Evolutionary conservation across 2,329 filamentous ascomycete species (phyloP), one percentile per base, ranked within the genome.

Genomic region (Endocalyx cinctus): DNA sequence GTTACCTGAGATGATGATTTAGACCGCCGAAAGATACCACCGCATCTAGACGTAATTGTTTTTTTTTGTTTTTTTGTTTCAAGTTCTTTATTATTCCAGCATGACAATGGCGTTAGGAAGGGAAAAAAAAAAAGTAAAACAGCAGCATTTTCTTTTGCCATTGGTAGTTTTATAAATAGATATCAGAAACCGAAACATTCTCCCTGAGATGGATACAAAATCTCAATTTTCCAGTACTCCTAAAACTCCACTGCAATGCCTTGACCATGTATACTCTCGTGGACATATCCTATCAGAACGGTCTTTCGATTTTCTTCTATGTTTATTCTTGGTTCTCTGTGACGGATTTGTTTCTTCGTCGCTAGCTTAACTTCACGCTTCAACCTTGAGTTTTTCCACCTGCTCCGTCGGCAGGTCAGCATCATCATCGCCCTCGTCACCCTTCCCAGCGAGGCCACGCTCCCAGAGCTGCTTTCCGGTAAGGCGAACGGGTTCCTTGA

Each of bases 401-500:
- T 71, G 77, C 18, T 77, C 79, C 14, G 70, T 57, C 1, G 72
- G 70, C 41, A 70, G 57, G 29, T 72, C 70, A 25, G 69, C 72
- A 4, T 78, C 81, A 4, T 78, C 81, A 14, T 83, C 84, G 4
- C 77, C 81, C 2, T 85, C 79, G 2, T 72, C 77, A 12, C 77
- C 74, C 39, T 79, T 85, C 29, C 77, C 71, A 31, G 65, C 83
- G 50, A 89, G 59, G 17, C 85, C 85, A 31, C 72, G 72, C 67
- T 89, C 84, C 83, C 85, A 90, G 23, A 90, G 67, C 55, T 90
- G 82, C 52, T 67, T 80, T 13, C 85, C 86, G 1, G 84, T 82
- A 46, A 89, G 61, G 53, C 72, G 81, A 25, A 81, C 74, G 12
- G 85, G 78, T 40, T 86, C 85, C 69, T 87, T 92, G 39, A 79